Conservation (phyloP, 2,329 filamentous ascomycete genomes). For the Leptographium wingfieldii region DNA sequence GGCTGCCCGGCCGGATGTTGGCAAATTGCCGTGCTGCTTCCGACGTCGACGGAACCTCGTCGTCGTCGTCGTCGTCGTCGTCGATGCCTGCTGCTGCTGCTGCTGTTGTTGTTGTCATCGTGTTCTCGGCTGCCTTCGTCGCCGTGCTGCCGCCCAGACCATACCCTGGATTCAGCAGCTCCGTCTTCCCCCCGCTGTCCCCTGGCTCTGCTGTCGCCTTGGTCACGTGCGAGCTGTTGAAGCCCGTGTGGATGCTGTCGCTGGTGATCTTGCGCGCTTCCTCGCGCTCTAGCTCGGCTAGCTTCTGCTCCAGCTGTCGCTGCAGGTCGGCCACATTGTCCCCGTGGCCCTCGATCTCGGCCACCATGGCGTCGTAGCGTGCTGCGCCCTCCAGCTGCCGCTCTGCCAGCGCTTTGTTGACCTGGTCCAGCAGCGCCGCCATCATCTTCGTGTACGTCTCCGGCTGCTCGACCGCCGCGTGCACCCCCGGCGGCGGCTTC, state of each 20-base stretch:
- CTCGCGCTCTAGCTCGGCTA: slow-evolving; percentile 72
- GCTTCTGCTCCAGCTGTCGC: slow-evolving; percentile 57
- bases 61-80: slow-evolving; percentile 52
- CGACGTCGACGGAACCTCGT: slow-evolving; percentile 65
- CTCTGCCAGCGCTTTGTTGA: slow-evolving; percentile 73
- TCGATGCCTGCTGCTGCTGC: slow-evolving; percentile 19
- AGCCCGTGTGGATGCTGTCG: slow-evolving; percentile 76
- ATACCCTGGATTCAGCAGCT: slow-evolving; percentile 63
- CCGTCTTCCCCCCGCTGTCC: slow-evolving; percentile 30
- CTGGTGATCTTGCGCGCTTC: slow-evolving; percentile 88
- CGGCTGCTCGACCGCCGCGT: slow-evolving; percentile 53
- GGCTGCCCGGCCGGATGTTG: slow-evolving; percentile 63
- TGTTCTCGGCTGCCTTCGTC: not conserved
- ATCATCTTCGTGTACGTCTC: slow-evolving; percentile 96
- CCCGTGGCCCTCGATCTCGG: slow-evolving; percentile 65
- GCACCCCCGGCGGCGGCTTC: slow-evolving; percentile 64
- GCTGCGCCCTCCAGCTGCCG: slow-evolving; percentile 31
- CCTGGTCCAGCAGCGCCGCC: slow-evolving; percentile 86
- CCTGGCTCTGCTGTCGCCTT: slow-evolving; percentile 28
- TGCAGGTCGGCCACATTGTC: slow-evolving; percentile 69
- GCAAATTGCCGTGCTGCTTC: slow-evolving; percentile 70
- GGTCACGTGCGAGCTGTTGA: slow-evolving; percentile 72
- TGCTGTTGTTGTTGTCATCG: slow-evolving; percentile 10
- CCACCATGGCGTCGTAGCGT: slow-evolving; percentile 62
- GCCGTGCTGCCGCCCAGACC: not conserved